Evolutionary conservation across 2,329 filamentous ascomycete genomes (phyloP), one percentile per base, ranked within the genome.

Genomic region (Aspergillus ruber): DNA sequence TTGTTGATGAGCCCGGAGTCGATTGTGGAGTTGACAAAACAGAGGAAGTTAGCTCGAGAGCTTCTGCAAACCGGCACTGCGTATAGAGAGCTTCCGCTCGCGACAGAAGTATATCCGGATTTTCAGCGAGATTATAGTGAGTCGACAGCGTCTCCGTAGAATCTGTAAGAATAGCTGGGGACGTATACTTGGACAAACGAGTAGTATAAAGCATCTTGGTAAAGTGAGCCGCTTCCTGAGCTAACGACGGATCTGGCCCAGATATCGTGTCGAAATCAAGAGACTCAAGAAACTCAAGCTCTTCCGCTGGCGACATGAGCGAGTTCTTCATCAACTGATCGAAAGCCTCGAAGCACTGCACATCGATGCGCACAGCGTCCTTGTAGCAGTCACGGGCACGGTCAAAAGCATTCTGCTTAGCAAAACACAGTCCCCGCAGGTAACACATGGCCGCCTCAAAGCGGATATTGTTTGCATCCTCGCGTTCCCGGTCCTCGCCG

Each of bases 361-460:
- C 90, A 64, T 98, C 93, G 62, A 98, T 96, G 52, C 88, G 83
- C 41, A 97, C 90, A 2, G 93, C 93, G 60, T 95, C 89, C 73
- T 96, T 97, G 77, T 97, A 98, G 72, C 93, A 97, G 61, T 97
- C 90, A 67, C 96, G 96, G 45, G 93, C 93, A 29, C 90, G 84
- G 66, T 98, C 93, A 60, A 97, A 97, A 21, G 91, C 88, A 68
- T 97, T 98, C 67, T 95, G 88, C 70, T 95, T 95, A 6, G 93
- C 90, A 65, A 90, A 96, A 75, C 94, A 97, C 43, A 95, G 79
- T 4, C 93, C 93, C 20, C 93, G 80, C 45, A 98, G 74, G 66
- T 95, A 95, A 72, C 93, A 98, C 90, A 98, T 98, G 62, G 86
- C 89, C 0, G 93, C 93, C 71, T 98, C 91, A 59, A 93, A 95